Percentiles rank a stretch among this genome's conserved stretches.
phyloP scores from a whole-genome alignment of 768 basidiomycete species.

The Tephrocybe sp. region DNA sequence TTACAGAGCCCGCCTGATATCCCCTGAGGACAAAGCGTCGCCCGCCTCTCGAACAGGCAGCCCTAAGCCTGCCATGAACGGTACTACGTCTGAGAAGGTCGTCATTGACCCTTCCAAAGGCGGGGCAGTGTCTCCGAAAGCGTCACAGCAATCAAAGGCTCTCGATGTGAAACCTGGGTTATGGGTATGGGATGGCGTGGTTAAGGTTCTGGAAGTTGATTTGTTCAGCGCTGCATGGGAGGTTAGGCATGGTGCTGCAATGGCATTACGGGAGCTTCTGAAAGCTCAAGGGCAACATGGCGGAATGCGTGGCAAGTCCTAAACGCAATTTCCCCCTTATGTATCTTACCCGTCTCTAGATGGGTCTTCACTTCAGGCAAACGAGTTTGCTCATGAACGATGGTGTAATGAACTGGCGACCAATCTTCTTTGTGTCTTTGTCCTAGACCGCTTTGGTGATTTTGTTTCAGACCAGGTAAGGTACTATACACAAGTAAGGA shows the following conservation, averaged over 20 bases:
- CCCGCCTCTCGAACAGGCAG: conserved; percentile 57
- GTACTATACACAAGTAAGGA: neutral
- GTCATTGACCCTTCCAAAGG: conserved; percentile 80
- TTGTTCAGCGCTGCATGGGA: conserved; percentile 90
- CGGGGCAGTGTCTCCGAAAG: conserved; percentile 78
- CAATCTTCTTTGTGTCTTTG: conserved; percentile 84
- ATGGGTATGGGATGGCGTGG: conserved; percentile 88
- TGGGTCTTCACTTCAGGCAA: conserved; percentile 50
- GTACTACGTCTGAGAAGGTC: conserved; percentile 55
- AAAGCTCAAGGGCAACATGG: conserved; percentile 80
- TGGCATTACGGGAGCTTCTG: conserved; percentile 86
- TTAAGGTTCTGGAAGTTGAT: conserved; percentile 76
- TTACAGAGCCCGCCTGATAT: conserved; percentile 75
- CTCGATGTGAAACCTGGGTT: conserved; percentile 70
- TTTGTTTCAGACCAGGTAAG: conserved; percentile 86
- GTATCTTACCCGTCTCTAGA: conserved; percentile 33
- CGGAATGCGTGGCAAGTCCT: conserved; percentile 70
- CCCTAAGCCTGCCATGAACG: conserved; percentile 45
- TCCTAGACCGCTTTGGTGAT: conserved; percentile 97
- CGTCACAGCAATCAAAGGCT: conserved; percentile 72
- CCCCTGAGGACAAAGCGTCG: conserved; percentile 52
- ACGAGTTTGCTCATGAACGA: conserved; percentile 66
- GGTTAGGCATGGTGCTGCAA: conserved; percentile 87
- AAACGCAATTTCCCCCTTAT: neutral
- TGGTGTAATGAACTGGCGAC: conserved; percentile 91